Base-by-base conservation (phyloP, 768 basidiomycete genomes). In the Rhizopogon vinicolor region DNA sequence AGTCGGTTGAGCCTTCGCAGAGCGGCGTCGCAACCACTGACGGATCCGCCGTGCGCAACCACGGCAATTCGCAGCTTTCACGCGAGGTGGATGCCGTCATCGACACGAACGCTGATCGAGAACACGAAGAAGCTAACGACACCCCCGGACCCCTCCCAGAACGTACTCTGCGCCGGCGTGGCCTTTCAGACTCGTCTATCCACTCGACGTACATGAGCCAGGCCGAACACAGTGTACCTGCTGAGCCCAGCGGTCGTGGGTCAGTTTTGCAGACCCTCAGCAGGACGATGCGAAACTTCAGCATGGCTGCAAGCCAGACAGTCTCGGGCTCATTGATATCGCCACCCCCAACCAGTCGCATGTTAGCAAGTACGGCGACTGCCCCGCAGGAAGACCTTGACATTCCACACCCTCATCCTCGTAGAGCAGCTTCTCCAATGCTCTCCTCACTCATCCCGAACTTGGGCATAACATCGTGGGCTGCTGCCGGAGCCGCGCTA, bases 171-270 rank as follows among this genome's bases (percentile, higher is more conserved):
- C 82, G 84, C 40, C 80, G 87, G 29, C 81, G 95, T 52, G 93
- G 93, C 2, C 70, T 97, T 49, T 93, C 91, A 2, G 96, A 98
- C 67, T 95, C 93, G 1, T 95, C 92, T 2, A 93, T 98, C 57
- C 90, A 86, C 58, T 88, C 91, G 4, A 91, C 91, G 0, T 96
- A 90, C 71, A 73, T 84, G 57, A 77, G 72, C 53, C 81, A 88
- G 46, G 74, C 68, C 5, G 76, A 75, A n/a, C 71, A 74, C 31
- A 22, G 53, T 56, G 37, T 44, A 42, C 44, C 53, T 44, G 41
- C 16, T 41, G 58, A 49, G 40, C 49, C 43, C 37, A 25, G 35
- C 14, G 18, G 19, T 5, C 28, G 22, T 43, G 65, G 63, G 31
- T 80, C 82, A 1, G 80, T 86, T 49, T 72, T 85, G 52, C 76